A percentile compares a stretch with the other conserved stretches of the same genome.
phyloP scores from a whole-genome alignment of 1,139 yeast genomes.

The Pneumocystis jirovecii region DNA sequence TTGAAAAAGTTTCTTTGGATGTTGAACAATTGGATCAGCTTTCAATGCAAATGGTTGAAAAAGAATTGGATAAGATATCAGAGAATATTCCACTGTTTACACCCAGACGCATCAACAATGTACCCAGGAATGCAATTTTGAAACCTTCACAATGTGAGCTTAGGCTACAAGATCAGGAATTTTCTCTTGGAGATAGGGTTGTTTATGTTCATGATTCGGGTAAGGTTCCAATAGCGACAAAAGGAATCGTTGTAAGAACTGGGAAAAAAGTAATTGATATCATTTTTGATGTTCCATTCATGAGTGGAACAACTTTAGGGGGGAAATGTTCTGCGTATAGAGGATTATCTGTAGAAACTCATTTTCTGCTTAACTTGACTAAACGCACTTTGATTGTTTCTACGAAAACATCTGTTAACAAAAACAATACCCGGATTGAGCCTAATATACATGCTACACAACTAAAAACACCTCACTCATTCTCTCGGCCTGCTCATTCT shows the following conservation, averaged over 20 bases:
- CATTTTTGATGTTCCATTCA: constrained; percentile 66
- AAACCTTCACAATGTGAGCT: constrained; percentile 63
- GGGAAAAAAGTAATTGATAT: constrained; percentile 45
- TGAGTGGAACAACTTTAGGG: constrained; percentile 68
- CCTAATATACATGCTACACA: neutral
- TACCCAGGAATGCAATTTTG: constrained; percentile 72
- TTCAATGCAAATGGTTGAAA: constrained; percentile 57
- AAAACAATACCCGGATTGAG: neutral
- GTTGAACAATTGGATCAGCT: constrained; percentile 63
- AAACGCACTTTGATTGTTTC: constrained; percentile 25
- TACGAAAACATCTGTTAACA: constrained; percentile 4
- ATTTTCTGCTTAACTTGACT: constrained; percentile 64
- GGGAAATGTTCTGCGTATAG: constrained; percentile 66
- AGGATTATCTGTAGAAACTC: constrained; percentile 71
- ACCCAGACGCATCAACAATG: constrained; percentile 56
- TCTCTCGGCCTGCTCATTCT: neutral
- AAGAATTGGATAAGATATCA: constrained; percentile 37
- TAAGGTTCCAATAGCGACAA: constrained; percentile 71
- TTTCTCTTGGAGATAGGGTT: constrained; percentile 79
- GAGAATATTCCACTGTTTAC: constrained; percentile 31
- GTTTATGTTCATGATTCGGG: constrained; percentile 77
- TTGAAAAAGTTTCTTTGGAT: constrained; percentile 56
- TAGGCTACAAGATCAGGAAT: constrained; percentile 57
- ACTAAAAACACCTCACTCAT: neutral
- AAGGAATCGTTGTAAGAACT: constrained; percentile 83